Percentiles rank a stretch among this genome's conserved stretches.
phyloP scores from a whole-genome alignment of 306 rosid species.

The Potentilla sterilis region DNA sequence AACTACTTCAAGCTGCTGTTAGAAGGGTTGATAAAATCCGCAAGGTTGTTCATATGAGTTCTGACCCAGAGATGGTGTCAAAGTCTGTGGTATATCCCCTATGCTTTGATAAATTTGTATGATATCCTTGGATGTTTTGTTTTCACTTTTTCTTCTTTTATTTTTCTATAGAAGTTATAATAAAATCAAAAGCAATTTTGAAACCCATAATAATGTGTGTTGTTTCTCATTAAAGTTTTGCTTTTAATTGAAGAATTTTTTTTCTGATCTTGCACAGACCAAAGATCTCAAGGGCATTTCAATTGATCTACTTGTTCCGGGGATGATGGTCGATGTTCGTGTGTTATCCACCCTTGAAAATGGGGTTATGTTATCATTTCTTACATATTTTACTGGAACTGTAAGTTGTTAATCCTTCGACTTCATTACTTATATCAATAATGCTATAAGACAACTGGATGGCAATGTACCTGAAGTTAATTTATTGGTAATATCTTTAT shows the following conservation, averaged over 20 bases:
- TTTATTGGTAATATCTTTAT: not conserved
- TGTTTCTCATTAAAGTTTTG: slow-evolving; percentile 1
- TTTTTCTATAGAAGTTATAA: not conserved
- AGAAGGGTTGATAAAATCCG: slow-evolving; percentile 71
- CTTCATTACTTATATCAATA: slow-evolving; percentile 7
- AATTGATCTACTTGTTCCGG: slow-evolving; percentile 87
- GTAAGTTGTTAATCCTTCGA: slow-evolving; percentile 48
- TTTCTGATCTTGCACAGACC: slow-evolving; percentile 49
- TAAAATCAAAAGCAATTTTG: not conserved
- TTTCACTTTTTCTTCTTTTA: not conserved
- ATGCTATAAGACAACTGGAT: slow-evolving; percentile 18
- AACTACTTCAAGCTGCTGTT: slow-evolving; percentile 77
- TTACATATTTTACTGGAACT: slow-evolving; percentile 92
- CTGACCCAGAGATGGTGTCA: slow-evolving; percentile 64
- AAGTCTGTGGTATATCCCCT: slow-evolving; percentile 64
- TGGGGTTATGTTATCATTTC: slow-evolving; percentile 88
- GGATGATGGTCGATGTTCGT: slow-evolving; percentile 89
- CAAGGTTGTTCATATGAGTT: slow-evolving; percentile 70
- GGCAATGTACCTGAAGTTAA: not conserved
- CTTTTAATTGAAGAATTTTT: slow-evolving; percentile 17
- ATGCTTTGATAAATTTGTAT: not conserved
- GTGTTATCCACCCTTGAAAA: slow-evolving; percentile 80
- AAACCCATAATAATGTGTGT: not conserved
- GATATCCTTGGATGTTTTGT: not conserved
- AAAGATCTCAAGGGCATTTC: slow-evolving; percentile 89